A percentile compares a stretch with the other conserved stretches of the same genome.
Evolutionary conservation across 2,329 filamentous ascomycete genomes (phyloP).

Genomic region (Tolypocladium album): DNA sequence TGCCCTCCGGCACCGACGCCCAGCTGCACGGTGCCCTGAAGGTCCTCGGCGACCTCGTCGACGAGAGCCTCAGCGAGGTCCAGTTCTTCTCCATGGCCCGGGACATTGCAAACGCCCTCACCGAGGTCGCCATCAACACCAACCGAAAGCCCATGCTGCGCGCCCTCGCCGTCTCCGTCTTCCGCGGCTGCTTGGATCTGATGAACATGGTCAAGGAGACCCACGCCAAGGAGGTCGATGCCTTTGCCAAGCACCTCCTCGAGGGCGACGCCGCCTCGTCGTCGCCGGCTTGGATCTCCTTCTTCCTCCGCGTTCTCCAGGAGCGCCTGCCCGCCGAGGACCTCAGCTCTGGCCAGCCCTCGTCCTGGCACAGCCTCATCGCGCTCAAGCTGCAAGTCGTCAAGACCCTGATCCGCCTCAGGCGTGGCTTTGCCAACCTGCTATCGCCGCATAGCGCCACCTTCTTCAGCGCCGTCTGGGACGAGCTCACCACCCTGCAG

Average conservation of each 20-base stretch:
- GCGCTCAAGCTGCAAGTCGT: constrained; percentile 89
- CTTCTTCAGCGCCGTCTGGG: constrained; percentile 83
- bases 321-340: constrained; percentile 57
- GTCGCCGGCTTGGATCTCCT: constrained; percentile 65
- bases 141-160: constrained; percentile 65
- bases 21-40: constrained; percentile 85
- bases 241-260: constrained; percentile 80
- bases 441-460: constrained; percentile 72
- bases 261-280: constrained; percentile 11
- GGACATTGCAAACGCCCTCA: constrained; percentile 75
- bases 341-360: constrained; percentile 38
- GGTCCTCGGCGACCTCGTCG: constrained; percentile 80
- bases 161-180: constrained; percentile 80
- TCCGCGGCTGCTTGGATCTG: constrained; percentile 85
- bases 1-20: constrained; percentile 62
- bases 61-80: constrained; percentile 85
- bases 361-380: constrained; percentile 70
- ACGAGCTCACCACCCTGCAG: constrained; percentile 68
- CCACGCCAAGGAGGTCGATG: constrained; percentile 74
- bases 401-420: constrained; percentile 85
- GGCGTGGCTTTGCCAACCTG: constrained; percentile 70
- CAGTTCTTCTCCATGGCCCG: constrained; percentile 88
- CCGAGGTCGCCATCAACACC: constrained; percentile 69
- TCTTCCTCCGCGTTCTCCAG: constrained; percentile 74
- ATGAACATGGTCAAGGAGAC: constrained; percentile 96